Evolutionary conservation across 1,284 basidiomycete genomes (phyloP), one percentile per base, ranked within the genome.

Genomic region (Agaricales sp.): DNA sequence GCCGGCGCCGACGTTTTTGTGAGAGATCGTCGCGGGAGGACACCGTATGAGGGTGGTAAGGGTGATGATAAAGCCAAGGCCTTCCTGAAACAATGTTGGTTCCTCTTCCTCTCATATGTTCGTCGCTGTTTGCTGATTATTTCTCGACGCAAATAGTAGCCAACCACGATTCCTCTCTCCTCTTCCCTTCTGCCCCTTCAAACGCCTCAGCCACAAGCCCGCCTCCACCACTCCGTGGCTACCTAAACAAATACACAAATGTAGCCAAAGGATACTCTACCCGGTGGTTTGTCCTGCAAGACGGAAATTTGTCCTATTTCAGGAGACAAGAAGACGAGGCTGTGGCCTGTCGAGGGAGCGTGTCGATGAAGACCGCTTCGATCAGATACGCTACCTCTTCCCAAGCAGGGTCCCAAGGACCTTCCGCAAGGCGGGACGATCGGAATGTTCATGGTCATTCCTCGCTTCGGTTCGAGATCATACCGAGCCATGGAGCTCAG

Each of bases 231-330:
- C 68, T 92, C 48, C 80, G 79, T 55, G 92, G 92, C 0, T 93
- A 91, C 58, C 69, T 92, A 16, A 88, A 85, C 61, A 95, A 95
- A 65, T 95, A 92, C 63, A 84, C 87, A 3, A 95, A 94, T 57
- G 83, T 94, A 37, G 91, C 91, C 0, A 81, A 82, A 56, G 93
- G 95, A 0, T 97, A 94, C 66, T 87, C 85, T 57, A 88, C 88
- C 0, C 75, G 95, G 0, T 98, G 94, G 92, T 96, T 98, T 60
- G 92, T 97, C 0, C 75, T 98, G 35, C 82, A 89, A 57, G 80
- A 89, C 53, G 95, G 92, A 3, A 72, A 87, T 25, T 67, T 95
- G 11, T 90, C 87, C 22, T 93, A 89, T 86, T 61, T 37, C 82
- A 73, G 6, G 25, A 44, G 43, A 4, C 39, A 41, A 20, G 39